phyloP scores from a whole-genome alignment of 2,329 filamentous ascomycete genomes.

The Pleomassaria siparia region DNA sequence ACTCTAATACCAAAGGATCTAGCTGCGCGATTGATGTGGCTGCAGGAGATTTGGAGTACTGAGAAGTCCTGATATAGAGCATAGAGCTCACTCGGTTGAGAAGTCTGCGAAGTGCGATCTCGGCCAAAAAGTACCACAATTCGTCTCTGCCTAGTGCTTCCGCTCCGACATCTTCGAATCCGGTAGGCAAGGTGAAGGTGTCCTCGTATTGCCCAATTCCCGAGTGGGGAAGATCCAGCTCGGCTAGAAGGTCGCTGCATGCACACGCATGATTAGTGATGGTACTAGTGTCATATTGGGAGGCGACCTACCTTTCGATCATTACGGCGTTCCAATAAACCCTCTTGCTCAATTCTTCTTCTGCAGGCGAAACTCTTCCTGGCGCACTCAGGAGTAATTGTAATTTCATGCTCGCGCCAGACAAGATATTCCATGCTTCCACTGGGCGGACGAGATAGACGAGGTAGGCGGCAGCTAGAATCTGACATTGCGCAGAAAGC shows the following conservation, averaged over 20 bases:
- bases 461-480: conserved; percentile 77
- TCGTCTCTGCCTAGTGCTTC: conserved; percentile 72
- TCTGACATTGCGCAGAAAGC: conserved; percentile 75
- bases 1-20: conserved; percentile 75
- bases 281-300: background rate
- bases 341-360: conserved; percentile 72
- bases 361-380: conserved; percentile 67
- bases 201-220: conserved; percentile 83
- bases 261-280: conserved; percentile 2
- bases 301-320: conserved; percentile 61
- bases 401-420: conserved; percentile 78
- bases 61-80: conserved; percentile 69
- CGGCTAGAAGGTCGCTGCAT: conserved; percentile 68
- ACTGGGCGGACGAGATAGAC: conserved; percentile 81
- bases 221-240: conserved; percentile 79
- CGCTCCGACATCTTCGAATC: conserved; percentile 70
- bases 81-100: conserved; percentile 78
- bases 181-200: conserved; percentile 73
- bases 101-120: conserved; percentile 75
- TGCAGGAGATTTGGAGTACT: conserved; percentile 34
- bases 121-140: conserved; percentile 82
- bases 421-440: conserved; percentile 80
- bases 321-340: conserved; percentile 84
- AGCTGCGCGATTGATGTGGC: conserved; percentile 71
- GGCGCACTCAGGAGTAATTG: conserved; percentile 76